These are phyloP conservation scores for Phytophthora fragariaefolia DNA, from an alignment of 352 stramenopile genomes.

Conservation along the genomic window DNA sequence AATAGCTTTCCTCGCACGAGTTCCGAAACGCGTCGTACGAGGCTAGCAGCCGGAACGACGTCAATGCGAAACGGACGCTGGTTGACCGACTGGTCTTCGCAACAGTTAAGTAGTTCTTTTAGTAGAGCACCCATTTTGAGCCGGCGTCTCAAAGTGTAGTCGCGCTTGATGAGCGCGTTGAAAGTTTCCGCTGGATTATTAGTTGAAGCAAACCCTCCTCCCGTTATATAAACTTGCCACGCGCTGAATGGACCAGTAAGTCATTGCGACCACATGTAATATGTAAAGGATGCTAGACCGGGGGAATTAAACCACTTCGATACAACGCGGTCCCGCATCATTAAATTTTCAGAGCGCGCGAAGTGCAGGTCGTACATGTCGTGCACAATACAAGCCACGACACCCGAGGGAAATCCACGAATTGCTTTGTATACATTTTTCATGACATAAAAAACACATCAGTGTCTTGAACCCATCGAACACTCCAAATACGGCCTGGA, in stretches of 20 bases:
- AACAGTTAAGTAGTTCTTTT: neutral
- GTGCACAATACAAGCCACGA: neutral
- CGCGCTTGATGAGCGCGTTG: neutral
- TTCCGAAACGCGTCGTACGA: neutral
- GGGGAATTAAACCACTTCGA: too few species aligned
- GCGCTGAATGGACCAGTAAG: neutral
- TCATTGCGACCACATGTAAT: neutral
- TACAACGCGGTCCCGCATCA: neutral
- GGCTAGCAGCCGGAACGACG: neutral
- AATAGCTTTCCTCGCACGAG: neutral
- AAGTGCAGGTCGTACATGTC: conserved; percentile 36
- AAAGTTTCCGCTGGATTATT: neutral
- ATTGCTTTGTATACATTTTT: conserved; percentile 19
- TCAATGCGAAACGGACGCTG: neutral
- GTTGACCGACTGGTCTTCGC: neutral
- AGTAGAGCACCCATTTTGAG: neutral
- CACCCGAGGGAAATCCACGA: conserved; percentile 1
- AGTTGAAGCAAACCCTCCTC: neutral
- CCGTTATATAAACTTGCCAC: neutral
- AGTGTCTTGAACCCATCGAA: conserved; percentile 12
- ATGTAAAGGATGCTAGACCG: too few species aligned
- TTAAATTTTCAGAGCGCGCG: neutral
- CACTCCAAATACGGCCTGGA: neutral
- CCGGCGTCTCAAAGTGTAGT: too few species aligned
- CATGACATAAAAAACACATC: conserved; percentile 28